Percentiles rank a stretch among this genome's conserved stretches.
Conservation (phyloP, 2,329 filamentous ascomycete genomes). For the Fusarium protoensiforme region DNA sequence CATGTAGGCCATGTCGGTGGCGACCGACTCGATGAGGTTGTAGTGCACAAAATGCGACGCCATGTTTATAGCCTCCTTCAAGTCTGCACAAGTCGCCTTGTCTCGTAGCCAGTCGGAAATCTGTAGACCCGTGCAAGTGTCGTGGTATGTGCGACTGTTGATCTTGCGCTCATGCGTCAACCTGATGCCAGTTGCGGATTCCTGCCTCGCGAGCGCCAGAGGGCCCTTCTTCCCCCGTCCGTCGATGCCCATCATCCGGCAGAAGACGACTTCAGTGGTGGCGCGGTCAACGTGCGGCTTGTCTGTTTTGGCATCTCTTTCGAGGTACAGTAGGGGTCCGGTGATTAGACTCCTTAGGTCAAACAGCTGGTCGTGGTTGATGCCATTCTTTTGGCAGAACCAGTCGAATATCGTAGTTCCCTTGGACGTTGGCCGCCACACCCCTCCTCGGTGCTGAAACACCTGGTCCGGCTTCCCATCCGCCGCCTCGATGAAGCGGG, state of each 20-base stretch:
- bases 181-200: constrained; percentile 65
- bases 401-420: constrained; percentile 90
- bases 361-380: constrained; percentile 90
- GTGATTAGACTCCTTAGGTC: constrained; percentile 83
- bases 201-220: constrained; percentile 57
- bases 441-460: constrained; percentile 86
- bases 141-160: constrained; percentile 77
- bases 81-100: constrained; percentile 93
- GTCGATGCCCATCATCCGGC: constrained; percentile 84
- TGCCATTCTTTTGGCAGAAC: constrained; percentile 94
- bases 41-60: constrained; percentile 86
- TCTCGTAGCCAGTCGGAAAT: constrained; percentile 96
- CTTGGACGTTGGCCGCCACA: constrained; percentile 97
- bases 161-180: constrained; percentile 89
- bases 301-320: constrained; percentile 85
- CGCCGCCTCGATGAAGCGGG: constrained; percentile 91
- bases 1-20: constrained; percentile 75
- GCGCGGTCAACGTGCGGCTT: constrained; percentile 88
- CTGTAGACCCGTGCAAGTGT: constrained; percentile 91
- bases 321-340: constrained; percentile 88
- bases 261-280: constrained; percentile 94
- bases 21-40: constrained; percentile 80
- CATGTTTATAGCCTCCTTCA: constrained; percentile 85
- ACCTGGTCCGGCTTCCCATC: constrained; percentile 83
- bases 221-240: constrained; percentile 85